Evolutionary conservation across 2,329 filamentous ascomycete species (phyloP).

Genomic region (Metarhizium guizhouense): DNA sequence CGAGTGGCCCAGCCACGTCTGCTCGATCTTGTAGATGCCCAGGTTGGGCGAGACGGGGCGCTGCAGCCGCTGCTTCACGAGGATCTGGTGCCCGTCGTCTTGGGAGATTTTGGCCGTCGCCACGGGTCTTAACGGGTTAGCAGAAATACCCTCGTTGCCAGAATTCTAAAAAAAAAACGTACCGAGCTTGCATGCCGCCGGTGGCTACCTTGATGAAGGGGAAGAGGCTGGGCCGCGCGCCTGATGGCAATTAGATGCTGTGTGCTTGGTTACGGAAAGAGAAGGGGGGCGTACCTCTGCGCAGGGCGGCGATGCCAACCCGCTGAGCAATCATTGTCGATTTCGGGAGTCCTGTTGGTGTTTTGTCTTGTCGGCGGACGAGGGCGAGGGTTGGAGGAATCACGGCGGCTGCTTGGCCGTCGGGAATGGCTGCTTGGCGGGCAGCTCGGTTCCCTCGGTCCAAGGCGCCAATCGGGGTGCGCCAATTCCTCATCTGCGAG

Average conservation of each 20-base stretch:
- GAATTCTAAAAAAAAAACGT: conserved; percentile 10
- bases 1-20: conserved; percentile 72
- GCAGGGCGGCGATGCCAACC: conserved; percentile 49
- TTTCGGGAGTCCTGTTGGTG: not conserved
- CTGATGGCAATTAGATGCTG: not conserved
- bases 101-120: conserved; percentile 49
- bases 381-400: not conserved
- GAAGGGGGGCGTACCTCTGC: conserved; percentile 39
- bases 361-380: too few relatives aligned
- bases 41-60: conserved; percentile 84
- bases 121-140: conserved; percentile 28
- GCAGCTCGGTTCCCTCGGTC: conserved; percentile 34
- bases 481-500: conserved; percentile 27
- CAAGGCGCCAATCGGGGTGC: conserved; percentile 28
- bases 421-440: not conserved
- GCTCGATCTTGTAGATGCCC: conserved; percentile 73
- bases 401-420: not conserved
- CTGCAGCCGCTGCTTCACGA: conserved; percentile 69
- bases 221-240: conserved; percentile 30
- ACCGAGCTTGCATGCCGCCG: conserved; percentile 39
- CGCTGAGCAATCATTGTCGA: conserved; percentile 46
- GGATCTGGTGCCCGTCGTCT: conserved; percentile 51
- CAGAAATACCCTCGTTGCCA: too few relatives aligned
- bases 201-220: conserved; percentile 33
- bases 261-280: too few relatives aligned